These are phyloP conservation scores for Hericium erinaceus DNA, from an alignment of 768 basidiomycete genomes.

Conservation along the genomic window DNA sequence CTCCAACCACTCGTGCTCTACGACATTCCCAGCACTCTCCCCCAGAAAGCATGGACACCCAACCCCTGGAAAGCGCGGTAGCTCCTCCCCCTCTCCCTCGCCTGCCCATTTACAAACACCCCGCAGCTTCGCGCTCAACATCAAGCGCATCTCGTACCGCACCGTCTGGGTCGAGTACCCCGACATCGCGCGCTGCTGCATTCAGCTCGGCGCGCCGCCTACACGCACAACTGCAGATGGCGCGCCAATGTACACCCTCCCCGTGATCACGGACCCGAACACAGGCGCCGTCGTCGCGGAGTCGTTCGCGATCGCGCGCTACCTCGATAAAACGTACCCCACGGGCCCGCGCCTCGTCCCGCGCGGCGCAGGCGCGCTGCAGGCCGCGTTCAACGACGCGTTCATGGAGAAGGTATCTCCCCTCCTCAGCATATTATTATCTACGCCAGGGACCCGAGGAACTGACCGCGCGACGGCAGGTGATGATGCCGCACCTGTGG, in stretches of 20 bases:
- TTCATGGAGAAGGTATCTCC: neutral
- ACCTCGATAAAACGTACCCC: neutral
- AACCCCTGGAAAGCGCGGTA: no score
- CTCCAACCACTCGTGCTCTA: no score
- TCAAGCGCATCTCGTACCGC: conserved; percentile 11
- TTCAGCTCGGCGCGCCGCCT: conserved; percentile 4
- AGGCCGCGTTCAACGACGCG: neutral
- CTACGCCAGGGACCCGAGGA: no score
- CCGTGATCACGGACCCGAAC: conserved; percentile 13
- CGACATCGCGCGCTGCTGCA: conserved; percentile 8
- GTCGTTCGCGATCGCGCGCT: conserved; percentile 22
- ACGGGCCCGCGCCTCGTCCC: neutral
- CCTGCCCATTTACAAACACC: no score
- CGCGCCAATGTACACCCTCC: conserved; percentile 16
- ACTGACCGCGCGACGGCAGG: no score
- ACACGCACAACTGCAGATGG: conserved; percentile 23
- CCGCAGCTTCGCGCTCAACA: conserved; percentile 1
- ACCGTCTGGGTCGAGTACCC: conserved; percentile 16
- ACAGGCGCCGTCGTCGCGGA: conserved; percentile 24
- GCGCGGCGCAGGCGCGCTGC: neutral
- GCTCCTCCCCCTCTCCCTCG: no score
- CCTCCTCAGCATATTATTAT: no score
- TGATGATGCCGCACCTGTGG: neutral
- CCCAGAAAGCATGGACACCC: no score
- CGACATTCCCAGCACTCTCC: no score